phyloP scores from a whole-genome alignment of 805 yeast species.

The Candida piceae region DNA sequence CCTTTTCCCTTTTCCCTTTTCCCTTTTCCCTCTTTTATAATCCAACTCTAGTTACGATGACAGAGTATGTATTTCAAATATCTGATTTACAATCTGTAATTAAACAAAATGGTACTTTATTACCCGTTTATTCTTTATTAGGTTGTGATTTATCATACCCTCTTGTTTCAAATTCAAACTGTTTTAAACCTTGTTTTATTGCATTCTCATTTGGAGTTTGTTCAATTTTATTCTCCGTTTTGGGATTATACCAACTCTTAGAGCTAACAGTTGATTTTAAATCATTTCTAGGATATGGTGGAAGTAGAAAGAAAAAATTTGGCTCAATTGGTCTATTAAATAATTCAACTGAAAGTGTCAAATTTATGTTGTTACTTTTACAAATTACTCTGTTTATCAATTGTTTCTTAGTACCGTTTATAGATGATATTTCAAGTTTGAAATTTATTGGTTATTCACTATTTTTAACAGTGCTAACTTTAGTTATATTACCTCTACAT shows the following conservation, averaged over 20 bases:
- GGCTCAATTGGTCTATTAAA: constrained; percentile 6
- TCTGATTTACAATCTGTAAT: no score
- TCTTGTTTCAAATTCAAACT: constrained; percentile 18
- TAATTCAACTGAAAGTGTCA: constrained; percentile 8
- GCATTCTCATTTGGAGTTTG: constrained; percentile 12
- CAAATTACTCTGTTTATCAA: constrained; percentile 6
- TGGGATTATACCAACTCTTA: constrained; percentile 20
- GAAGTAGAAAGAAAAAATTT: constrained; percentile 4
- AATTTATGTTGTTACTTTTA: constrained; percentile 8
- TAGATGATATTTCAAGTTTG: background rate
- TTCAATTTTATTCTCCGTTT: constrained; percentile 7
- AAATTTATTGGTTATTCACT: constrained; percentile 7
- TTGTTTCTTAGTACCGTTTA: constrained; percentile 5
- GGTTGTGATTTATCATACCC: constrained; percentile 20
- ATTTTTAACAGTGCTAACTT: constrained; percentile 10
- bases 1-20: no score
- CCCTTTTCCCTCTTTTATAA: no score
- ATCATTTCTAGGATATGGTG: background rate
- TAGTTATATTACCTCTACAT: constrained; percentile 38
- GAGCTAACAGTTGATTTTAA: constrained; percentile 1
- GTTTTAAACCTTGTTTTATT: constrained; percentile 29
- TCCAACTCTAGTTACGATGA: no score
- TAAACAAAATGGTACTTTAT: background rate
- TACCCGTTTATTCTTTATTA: no score
- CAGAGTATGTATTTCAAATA: no score